A percentile compares a stretch with the other conserved stretches of the same genome.
phyloP scores from a whole-genome alignment of 2,329 filamentous ascomycete genomes.

The Pestalotiopsis sp. region DNA sequence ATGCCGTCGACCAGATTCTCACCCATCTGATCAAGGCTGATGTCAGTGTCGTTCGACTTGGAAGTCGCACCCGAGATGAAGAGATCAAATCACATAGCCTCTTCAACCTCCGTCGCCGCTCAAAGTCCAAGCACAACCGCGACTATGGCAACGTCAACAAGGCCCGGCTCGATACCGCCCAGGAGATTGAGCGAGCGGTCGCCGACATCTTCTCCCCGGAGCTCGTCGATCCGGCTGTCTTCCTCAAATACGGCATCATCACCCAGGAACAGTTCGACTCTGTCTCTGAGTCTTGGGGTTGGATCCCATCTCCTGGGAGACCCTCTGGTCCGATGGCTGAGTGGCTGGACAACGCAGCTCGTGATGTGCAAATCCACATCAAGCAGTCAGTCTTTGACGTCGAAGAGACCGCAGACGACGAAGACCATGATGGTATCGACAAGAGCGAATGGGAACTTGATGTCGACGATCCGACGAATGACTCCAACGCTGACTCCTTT shows the following conservation, averaged over 20 bases:
- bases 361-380: slow-evolving; percentile 25
- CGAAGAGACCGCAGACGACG: slow-evolving; percentile 45
- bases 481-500: slow-evolving; percentile 34
- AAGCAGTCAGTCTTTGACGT: slow-evolving; percentile 26
- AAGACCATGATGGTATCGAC: slow-evolving; percentile 62
- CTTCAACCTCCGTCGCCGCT: slow-evolving; percentile 54
- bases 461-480: slow-evolving; percentile 34
- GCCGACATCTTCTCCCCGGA: slow-evolving; percentile 37
- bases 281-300: slow-evolving; percentile 44
- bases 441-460: slow-evolving; percentile 48
- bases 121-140: slow-evolving; percentile 20
- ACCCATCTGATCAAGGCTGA: slow-evolving; percentile 52
- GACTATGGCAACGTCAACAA: slow-evolving; percentile 27
- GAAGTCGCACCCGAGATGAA: slow-evolving; percentile 67
- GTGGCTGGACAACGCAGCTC: slow-evolving; percentile 57
- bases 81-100: slow-evolving; percentile 67
- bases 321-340: slow-evolving; percentile 41
- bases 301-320: slow-evolving; percentile 24
- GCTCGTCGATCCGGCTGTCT: slow-evolving; percentile 52
- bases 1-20: slow-evolving; percentile 83
- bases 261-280: slow-evolving; percentile 63
- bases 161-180: slow-evolving; percentile 26
- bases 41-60: slow-evolving; percentile 61
- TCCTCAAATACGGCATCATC: slow-evolving; percentile 59
- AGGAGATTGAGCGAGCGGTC: slow-evolving; percentile 41